Evolutionary conservation across 306 rosid species (phyloP), one percentile per base, ranked within the genome.

Genomic region (Mimosa pudica): DNA sequence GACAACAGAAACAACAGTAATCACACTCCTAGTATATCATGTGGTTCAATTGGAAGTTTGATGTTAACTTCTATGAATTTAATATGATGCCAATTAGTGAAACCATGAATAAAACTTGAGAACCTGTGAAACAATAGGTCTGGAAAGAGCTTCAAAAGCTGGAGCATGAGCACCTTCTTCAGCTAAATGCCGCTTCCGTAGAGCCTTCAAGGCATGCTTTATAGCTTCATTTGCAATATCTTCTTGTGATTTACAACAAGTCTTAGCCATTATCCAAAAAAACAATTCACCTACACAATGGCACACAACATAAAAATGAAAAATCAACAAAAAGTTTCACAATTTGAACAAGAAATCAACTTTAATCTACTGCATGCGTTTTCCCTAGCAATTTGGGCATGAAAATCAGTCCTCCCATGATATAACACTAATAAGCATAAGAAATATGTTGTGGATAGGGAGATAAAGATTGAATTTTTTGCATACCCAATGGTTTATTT

Each of bases 131-230:
- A 35, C 79, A 57, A 96, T 77, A 3, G 99, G 98, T 76, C 86
- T 84, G 16, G 92, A 88, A 61, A 96, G 93, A 49, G 99, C 98
- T 36, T 81, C 81, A 71, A 89, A 74, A 54, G 96, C 94, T 2
- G 98, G 98, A 84, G 88, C 88, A 87, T 96, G 99, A 80, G 99
- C 99, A 2, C 93, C 97, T 96, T 96, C 99, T 86, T 96, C 99
- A 12, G 85, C 75, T 80, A 93, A 87, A 89, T 96, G 99, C 76
- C 99, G 96, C 74, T 88, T 88, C 75, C 93, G 86, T 41, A 93
- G 89, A 75, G 98, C 86, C 86, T 85, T 91, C 83, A 93, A 79
- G 35, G 99, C 98, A 78, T 93, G 92, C 77, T 82, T 85, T 68
- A 96, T 93, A 46, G 99, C 96, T 16, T 84, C 84, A 74, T 47